Conservation (phyloP, 2,329 filamentous ascomycete species). For the Stemphylium vesicarium region DNA sequence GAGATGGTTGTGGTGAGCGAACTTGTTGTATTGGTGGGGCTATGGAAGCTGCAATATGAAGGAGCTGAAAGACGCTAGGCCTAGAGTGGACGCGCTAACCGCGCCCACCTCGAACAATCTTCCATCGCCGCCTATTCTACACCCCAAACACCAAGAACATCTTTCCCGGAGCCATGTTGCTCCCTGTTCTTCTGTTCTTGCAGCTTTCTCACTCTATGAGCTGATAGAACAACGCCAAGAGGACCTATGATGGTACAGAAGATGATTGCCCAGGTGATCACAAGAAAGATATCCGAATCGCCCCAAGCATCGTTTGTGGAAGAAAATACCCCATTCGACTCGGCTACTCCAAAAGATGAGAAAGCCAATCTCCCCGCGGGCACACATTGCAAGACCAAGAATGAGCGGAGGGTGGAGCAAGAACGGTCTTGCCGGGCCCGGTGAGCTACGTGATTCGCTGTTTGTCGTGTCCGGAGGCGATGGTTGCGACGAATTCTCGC, state of each 20-base stretch:
- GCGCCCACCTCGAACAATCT: too few relatives aligned
- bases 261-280: slow-evolving; percentile 64
- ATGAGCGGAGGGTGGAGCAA: slow-evolving; percentile 73
- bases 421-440: slow-evolving; percentile 54
- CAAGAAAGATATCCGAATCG: slow-evolving; percentile 57
- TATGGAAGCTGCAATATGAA: too few relatives aligned
- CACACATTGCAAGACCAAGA: slow-evolving; percentile 73
- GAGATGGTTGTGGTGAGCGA: too few relatives aligned
- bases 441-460: slow-evolving; percentile 20
- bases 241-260: slow-evolving; percentile 64
- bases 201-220: slow-evolving; percentile 54
- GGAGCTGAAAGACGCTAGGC: too few relatives aligned
- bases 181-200: slow-evolving; percentile 40
- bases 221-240: slow-evolving; percentile 58
- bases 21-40: too few relatives aligned
- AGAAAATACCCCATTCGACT: slow-evolving; percentile 60
- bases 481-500: not conserved
- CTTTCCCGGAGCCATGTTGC: slow-evolving; percentile 43
- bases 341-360: slow-evolving; percentile 73
- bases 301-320: slow-evolving; percentile 13
- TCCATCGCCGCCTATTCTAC: slow-evolving; percentile 27
- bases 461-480: slow-evolving; percentile 1
- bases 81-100: too few relatives aligned
- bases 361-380: slow-evolving; percentile 81
- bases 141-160: slow-evolving; percentile 56